phyloP scores from a whole-genome alignment of 2,329 filamentous ascomycete species.

The Penicillium frequentans region DNA sequence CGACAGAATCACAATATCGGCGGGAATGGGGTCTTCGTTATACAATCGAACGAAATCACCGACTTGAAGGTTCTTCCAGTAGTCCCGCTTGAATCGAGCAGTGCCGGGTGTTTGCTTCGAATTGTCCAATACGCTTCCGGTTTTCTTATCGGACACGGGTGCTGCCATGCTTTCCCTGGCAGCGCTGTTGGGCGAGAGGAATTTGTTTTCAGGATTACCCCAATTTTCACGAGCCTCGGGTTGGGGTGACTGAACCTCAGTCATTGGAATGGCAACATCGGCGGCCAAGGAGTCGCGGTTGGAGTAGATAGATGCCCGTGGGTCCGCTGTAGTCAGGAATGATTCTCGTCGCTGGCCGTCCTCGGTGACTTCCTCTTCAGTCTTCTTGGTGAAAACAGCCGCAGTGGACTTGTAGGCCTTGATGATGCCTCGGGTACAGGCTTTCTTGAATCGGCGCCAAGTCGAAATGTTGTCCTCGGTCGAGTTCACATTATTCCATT shows the following conservation, averaged over 20 bases:
- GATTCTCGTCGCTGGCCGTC: constrained; percentile 65
- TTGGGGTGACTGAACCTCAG: constrained; percentile 81
- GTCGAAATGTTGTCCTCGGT: constrained; percentile 78
- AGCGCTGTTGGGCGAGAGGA: constrained; percentile 33
- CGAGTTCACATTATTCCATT: constrained; percentile 93
- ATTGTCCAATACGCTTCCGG: constrained; percentile 73
- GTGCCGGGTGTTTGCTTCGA: constrained; percentile 64
- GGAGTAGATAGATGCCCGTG: constrained; percentile 57
- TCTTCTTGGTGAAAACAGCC: constrained; percentile 49
- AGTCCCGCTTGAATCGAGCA: constrained; percentile 86
- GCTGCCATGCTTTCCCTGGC: constrained; percentile 25
- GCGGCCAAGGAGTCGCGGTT: constrained; percentile 45
- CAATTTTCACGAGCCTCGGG: constrained; percentile 53
- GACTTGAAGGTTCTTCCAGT: constrained; percentile 93
- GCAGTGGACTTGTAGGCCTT: constrained; percentile 57
- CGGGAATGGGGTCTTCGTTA: constrained; percentile 92
- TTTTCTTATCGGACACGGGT: constrained; percentile 45
- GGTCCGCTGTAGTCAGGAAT: constrained; percentile 59
- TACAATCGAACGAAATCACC: constrained; percentile 96
- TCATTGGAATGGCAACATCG: constrained; percentile 85
- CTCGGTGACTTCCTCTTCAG: constrained; percentile 29
- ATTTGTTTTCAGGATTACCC: constrained; percentile 33
- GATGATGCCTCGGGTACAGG: constrained; percentile 64
- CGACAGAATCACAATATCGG: constrained; percentile 86
- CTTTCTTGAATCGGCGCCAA: constrained; percentile 92